Evolutionary conservation across 768 basidiomycete species (phyloP), one percentile per base, ranked within the genome.

Genomic region (Lentinus brumalis): DNA sequence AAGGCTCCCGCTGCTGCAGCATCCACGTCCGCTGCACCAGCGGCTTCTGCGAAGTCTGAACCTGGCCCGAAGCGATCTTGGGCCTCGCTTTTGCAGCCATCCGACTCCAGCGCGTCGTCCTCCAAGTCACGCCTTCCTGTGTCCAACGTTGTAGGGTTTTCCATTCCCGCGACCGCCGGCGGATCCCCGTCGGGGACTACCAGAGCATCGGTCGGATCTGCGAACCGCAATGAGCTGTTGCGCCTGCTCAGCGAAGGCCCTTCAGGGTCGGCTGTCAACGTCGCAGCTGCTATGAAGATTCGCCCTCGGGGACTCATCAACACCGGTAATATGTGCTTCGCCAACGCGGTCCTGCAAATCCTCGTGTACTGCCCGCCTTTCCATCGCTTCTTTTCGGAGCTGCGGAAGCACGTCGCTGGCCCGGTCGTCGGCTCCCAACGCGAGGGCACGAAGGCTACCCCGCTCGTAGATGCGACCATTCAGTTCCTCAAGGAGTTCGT

Each of bases 241-340:
- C 75, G 74, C 0, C 79, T 90, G n/a, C 77, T 91, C 1, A 83
- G 75, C 9, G 73, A 75, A 1, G 78, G 76, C 0, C 70, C 79
- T 5, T 61, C 72, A 5, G 62, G 64, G 4, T 60, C 65, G 5
- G 38, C 58, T 14, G 56, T 55, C 1, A 57, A 49, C 38, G 35
- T 35, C 11, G 63, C 63, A 5, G 58, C 59, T 29, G 57, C 67
- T 18, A 64, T 65, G 10, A 61, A 66, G 55, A 83, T 92, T 38
- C 78, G 80, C 7, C 86, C 92, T 0, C 81, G 96, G 14, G 96
- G 96, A 5, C 76, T 99, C 51, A 81, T 98, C 66, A 99, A 99
- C 74, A 89, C 86, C 2, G 96, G 96, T 0, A 99, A 99, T 75
- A 88, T 98, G 87, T 99, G 96, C 73, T 99, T 98, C 70, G 95